Conservation (phyloP, 257 asterid genomes). For the Ocimum tenuiflorum region DNA sequence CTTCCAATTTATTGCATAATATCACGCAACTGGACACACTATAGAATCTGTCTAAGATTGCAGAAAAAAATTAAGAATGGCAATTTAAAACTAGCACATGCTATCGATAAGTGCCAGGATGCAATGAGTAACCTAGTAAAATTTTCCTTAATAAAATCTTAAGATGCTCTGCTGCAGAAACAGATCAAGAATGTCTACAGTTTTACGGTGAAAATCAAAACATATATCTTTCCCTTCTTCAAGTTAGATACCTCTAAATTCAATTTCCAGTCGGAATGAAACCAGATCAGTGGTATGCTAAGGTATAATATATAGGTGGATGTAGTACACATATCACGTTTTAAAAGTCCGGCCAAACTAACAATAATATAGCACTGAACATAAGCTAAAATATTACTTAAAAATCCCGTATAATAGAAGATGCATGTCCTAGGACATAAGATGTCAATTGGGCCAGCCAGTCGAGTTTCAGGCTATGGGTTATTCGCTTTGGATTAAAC, state of each 20-base stretch:
- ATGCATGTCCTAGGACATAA: background rate
- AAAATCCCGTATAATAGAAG: background rate
- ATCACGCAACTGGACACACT: background rate
- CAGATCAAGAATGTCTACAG: background rate
- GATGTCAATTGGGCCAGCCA: too few relatives aligned
- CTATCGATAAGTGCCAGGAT: background rate
- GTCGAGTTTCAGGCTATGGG: too few relatives aligned
- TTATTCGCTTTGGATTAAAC: too few relatives aligned
- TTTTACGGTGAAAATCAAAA: slow-evolving; percentile 1
- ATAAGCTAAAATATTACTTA: background rate
- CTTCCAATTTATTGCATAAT: slow-evolving; percentile 6
- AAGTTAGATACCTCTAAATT: slow-evolving; percentile 4
- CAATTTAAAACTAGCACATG: background rate
- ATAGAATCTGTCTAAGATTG: background rate
- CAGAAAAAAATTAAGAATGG: background rate
- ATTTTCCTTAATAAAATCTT: background rate
- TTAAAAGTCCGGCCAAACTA: background rate
- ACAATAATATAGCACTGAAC: background rate
- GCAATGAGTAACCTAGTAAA: background rate
- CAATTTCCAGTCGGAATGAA: background rate
- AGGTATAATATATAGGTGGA: background rate
- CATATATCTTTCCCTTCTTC: background rate
- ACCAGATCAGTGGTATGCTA: background rate
- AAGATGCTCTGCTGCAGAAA: background rate
- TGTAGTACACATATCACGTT: background rate